phyloP scores from a whole-genome alignment of 352 stramenopile species.

The Pelagophyceae sp. region DNA sequence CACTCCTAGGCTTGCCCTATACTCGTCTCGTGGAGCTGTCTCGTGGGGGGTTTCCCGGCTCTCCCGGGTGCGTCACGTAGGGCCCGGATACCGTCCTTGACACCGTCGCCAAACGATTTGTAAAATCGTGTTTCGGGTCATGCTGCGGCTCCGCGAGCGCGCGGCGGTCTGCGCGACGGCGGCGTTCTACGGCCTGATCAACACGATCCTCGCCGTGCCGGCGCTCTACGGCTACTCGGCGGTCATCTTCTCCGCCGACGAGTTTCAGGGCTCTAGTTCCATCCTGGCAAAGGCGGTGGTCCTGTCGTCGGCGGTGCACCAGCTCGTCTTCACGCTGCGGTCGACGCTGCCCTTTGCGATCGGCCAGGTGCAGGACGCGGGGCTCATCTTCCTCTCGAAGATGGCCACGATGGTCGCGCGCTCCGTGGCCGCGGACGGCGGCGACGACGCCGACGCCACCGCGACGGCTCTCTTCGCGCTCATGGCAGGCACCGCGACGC shows the following conservation, averaged over 20 bases:
- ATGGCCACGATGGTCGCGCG: conserved; percentile 77
- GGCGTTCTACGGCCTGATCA: conserved; percentile 75
- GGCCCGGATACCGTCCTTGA: no score
- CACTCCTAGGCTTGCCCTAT: no score
- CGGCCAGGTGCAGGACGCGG: conserved; percentile 72
- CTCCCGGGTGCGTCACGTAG: no score
- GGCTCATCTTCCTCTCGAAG: conserved; percentile 90
- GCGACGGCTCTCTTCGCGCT: conserved; percentile 85
- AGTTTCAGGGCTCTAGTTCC: background rate
- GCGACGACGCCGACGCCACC: background rate
- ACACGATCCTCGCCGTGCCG: conserved; percentile 83
- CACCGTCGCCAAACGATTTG: no score
- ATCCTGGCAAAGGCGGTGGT: conserved; percentile 66
- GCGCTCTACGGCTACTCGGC: conserved; percentile 86
- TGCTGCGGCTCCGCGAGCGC: no score
- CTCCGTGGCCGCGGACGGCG: background rate
- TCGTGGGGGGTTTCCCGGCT: no score
- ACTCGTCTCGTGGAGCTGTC: no score
- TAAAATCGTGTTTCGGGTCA: no score
- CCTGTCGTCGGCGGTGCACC: conserved; percentile 81
- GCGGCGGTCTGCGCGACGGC: conserved; percentile 24
- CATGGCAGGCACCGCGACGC: conserved; percentile 71
- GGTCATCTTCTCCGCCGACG: conserved; percentile 74
- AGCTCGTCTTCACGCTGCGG: conserved; percentile 68
- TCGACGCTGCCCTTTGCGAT: conserved; percentile 81